Evolutionary conservation across 345 rosid species (phyloP).

Genomic region (Atalantia buxifolia): DNA sequence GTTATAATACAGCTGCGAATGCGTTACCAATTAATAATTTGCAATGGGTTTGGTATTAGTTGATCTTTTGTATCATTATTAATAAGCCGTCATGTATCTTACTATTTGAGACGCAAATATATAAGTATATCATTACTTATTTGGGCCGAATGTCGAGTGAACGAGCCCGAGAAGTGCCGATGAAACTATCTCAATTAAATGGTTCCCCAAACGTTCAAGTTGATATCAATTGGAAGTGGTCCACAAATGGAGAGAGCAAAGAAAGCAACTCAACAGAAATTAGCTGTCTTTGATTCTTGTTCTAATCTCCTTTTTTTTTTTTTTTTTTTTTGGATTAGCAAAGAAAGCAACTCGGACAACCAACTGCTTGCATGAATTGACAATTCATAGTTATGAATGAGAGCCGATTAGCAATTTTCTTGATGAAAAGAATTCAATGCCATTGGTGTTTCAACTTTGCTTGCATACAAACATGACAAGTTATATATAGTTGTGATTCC

Average conservation of each 20-base stretch:
- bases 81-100: too few relatives aligned
- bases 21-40: too few relatives aligned
- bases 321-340: background rate
- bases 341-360: background rate
- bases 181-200: background rate
- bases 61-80: too few relatives aligned
- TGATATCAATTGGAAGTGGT: background rate
- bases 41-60: too few relatives aligned
- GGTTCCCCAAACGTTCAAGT: background rate
- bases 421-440: background rate
- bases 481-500: background rate
- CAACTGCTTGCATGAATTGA: background rate
- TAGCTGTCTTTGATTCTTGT: background rate
- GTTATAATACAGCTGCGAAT: too few relatives aligned
- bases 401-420: background rate
- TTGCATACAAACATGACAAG: background rate
- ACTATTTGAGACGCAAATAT: too few relatives aligned
- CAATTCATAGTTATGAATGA: background rate
- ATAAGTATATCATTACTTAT: too few relatives aligned
- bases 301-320: background rate
- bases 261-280: background rate
- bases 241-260: background rate
- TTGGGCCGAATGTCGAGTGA: too few relatives aligned
- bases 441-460: background rate
- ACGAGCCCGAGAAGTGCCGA: too few relatives aligned